phyloP scores from a whole-genome alignment of 2,329 filamentous ascomycete species.

The Verticillium zaregamsianum region DNA sequence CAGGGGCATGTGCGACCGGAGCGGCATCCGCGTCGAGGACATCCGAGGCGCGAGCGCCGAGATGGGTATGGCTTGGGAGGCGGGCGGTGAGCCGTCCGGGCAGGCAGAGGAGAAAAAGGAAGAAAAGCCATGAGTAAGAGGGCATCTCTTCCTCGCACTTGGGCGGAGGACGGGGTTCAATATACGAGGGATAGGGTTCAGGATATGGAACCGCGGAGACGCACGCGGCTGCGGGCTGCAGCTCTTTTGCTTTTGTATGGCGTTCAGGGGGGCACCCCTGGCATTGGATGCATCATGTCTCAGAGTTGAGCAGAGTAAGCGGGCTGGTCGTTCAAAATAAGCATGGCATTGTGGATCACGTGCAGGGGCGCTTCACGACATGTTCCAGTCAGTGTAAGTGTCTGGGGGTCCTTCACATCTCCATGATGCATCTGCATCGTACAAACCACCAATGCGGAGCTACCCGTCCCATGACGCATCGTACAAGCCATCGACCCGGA shows the following conservation, averaged over 20 bases:
- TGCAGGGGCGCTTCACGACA: too few species aligned
- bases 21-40: constrained; percentile 64
- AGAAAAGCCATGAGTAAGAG: constrained; percentile 12
- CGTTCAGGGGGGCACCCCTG: neutral
- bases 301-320: neutral
- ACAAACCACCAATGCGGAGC: too few species aligned
- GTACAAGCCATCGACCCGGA: too few species aligned
- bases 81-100: constrained; percentile 5
- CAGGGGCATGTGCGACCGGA: constrained; percentile 82
- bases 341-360: too few species aligned
- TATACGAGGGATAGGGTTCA: neutral
- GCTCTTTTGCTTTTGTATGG: neutral
- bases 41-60: constrained; percentile 40
- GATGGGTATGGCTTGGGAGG: constrained; percentile 12
- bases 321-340: too few species aligned
- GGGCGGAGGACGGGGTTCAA: neutral
- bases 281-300: neutral
- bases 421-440: too few species aligned
- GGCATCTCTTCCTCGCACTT: neutral
- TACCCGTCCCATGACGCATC: too few species aligned
- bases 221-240: neutral
- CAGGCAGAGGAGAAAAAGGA: constrained; percentile 16
- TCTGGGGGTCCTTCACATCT: too few species aligned
- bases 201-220: neutral
- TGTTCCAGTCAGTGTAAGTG: too few species aligned